Evolutionary conservation across 2,329 filamentous ascomycete species (phyloP).

Genomic region (Chaetomiaceae sp.): DNA sequence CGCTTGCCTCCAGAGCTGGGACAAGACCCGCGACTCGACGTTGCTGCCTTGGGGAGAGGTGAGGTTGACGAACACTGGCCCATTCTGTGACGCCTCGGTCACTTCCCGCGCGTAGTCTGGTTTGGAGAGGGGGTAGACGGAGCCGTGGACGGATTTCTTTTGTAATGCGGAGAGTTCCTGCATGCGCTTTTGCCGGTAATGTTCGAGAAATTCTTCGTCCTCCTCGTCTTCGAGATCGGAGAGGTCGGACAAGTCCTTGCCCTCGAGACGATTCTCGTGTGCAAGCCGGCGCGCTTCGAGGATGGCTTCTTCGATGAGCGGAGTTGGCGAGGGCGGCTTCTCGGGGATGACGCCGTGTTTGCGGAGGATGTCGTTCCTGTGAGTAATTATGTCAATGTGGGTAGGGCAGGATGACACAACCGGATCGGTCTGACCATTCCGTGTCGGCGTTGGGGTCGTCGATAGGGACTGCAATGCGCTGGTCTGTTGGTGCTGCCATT

Average conservation of each 20-base stretch:
- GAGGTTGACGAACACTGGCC: conserved; percentile 70
- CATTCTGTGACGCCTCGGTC: conserved; percentile 77
- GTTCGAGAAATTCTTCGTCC: conserved; percentile 84
- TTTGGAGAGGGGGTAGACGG: conserved; percentile 90
- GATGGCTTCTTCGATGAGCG: conserved; percentile 92
- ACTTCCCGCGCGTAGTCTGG: conserved; percentile 89
- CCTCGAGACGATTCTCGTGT: conserved; percentile 87
- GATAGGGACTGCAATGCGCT: conserved; percentile 74
- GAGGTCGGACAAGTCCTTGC: conserved; percentile 90
- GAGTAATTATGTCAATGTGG: conserved; percentile 12
- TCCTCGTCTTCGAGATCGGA: conserved; percentile 93
- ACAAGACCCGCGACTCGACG: conserved; percentile 76
- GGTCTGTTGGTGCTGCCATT: conserved; percentile 60
- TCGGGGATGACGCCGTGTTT: conserved; percentile 98
- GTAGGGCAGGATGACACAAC: too few species aligned
- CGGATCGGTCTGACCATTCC: conserved; percentile 66
- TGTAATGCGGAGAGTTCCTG: conserved; percentile 72
- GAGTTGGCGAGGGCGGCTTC: conserved; percentile 91
- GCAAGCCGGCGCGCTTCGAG: conserved; percentile 76
- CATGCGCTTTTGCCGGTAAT: conserved; percentile 83
- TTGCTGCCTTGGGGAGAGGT: conserved; percentile 75
- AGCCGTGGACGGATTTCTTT: conserved; percentile 76
- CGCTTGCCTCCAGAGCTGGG: conserved; percentile 80
- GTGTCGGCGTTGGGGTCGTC: conserved; percentile 96
- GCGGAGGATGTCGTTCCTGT: conserved; percentile 95